Percentiles rank a stretch among this genome's conserved stretches.
Conservation (phyloP, 371 early-diverging fungal genomes). For the Saksenaea oblongispora region DNA sequence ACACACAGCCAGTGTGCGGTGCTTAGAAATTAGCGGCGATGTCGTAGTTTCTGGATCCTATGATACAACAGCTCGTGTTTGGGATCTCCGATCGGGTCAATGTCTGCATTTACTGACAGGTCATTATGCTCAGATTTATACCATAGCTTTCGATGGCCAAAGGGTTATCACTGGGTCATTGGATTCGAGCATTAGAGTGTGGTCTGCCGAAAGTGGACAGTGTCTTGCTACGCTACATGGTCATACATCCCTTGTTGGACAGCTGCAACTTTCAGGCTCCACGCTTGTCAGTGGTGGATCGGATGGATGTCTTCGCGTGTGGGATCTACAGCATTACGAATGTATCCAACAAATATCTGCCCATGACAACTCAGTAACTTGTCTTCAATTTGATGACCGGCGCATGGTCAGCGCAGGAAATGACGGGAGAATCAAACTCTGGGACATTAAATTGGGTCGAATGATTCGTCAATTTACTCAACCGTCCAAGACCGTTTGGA, state of each 20-base stretch:
- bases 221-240: constrained; percentile 69
- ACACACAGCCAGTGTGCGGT: constrained; percentile 79
- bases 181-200: constrained; percentile 74
- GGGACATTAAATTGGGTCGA: constrained; percentile 79
- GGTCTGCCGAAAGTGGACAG: constrained; percentile 65
- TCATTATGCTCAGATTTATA: constrained; percentile 66
- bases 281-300: constrained; percentile 85
- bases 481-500: constrained; percentile 64
- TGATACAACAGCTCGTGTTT: constrained; percentile 86
- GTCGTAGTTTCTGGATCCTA: constrained; percentile 88
- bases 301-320: constrained; percentile 86
- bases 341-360: constrained; percentile 75
- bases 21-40: constrained; percentile 80
- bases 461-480: constrained; percentile 68
- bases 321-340: constrained; percentile 75
- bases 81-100: constrained; percentile 79
- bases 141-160: constrained; percentile 70
- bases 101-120: constrained; percentile 71
- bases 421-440: constrained; percentile 85
- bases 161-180: constrained; percentile 76
- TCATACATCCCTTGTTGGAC: constrained; percentile 86
- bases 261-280: constrained; percentile 73
- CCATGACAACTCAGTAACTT: constrained; percentile 84
- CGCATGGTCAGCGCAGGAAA: constrained; percentile 85
- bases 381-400: constrained; percentile 81